Evolutionary conservation across 75 land plant genomes (phyloP), one percentile per base, ranked within the genome.

Genomic region (Picea glauca): DNA sequence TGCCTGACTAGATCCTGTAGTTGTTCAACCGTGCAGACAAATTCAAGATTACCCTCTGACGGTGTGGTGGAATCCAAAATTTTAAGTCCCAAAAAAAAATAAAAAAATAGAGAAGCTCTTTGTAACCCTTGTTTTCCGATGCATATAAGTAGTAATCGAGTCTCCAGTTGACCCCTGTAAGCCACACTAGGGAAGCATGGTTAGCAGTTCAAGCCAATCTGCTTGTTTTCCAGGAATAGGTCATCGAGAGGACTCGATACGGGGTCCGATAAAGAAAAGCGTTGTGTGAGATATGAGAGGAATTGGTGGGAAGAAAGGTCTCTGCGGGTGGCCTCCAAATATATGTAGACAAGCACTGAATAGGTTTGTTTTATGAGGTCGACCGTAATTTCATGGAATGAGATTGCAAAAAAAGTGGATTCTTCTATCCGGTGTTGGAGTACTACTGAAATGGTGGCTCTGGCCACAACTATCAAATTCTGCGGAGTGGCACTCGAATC

Each of bases 81-180:
- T 58, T 83, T 83, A 57, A 83, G 33, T 14, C 32, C 50, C 26
- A 0, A 0, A 26, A 26, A 26, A 26, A 26, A 26, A 26, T 26
- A 26, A 82, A n/a, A 46, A 61, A 74, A 50, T 82, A 82, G 32
- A 80, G 33, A 30, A 81, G 83, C 83, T 82, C 77, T 74, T 82
- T 81, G 23, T 4, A 23, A 80, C 32, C 77, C 32, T 31, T 58
- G 50, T 82, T 77, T 15, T 61, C 57, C 18, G 80, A 78, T 6
- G 79, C 57, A 12, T 77, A 58, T 21, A 79, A 74, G 43, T 74
- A 66, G 50, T 80, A 80, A 23, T 83, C 83, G 7, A 83, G 84
- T 8, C 83, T 82, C 84, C 84, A 83, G 26, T 83, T 83, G 33
- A 81, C 84, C 12, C 84, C 83, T 31, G 54, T 56, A 15, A 83